Conservation (phyloP, 2,329 filamentous ascomycete genomes). For the Venturia nashicola region DNA sequence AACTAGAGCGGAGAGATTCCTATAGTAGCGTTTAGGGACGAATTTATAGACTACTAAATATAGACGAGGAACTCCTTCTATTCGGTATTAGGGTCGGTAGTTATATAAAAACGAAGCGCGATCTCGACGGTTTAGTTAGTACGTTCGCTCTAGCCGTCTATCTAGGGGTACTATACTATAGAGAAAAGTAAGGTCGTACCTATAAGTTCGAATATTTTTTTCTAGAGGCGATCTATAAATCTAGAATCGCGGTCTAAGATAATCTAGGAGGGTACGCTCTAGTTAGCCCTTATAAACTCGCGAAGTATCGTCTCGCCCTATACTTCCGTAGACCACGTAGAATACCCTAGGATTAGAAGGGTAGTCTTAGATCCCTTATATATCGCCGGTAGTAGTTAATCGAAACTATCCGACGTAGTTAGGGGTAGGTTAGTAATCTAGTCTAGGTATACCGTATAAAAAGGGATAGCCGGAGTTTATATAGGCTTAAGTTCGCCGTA, state of each 20-base stretch:
- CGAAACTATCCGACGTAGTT: not conserved
- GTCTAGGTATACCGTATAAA: not conserved
- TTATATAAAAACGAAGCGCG: not conserved
- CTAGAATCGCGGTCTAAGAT: not conserved
- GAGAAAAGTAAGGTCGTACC: not conserved
- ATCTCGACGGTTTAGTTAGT: not conserved
- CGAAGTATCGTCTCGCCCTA: too few relatives aligned
- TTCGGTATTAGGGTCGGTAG: not conserved
- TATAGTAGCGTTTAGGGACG: too few relatives aligned
- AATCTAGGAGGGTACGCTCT: not conserved
- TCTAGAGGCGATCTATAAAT: not conserved
- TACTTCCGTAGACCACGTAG: too few relatives aligned
- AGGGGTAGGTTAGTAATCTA: not conserved
- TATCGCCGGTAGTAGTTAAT: too few relatives aligned
- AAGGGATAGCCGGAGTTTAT: not conserved
- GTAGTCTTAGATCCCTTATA: too few relatives aligned
- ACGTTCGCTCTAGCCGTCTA: not conserved
- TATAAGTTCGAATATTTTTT: not conserved
- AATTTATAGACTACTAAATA: too few relatives aligned
- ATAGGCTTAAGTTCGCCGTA: not conserved
- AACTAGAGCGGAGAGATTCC: not conserved
- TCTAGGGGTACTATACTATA: not conserved
- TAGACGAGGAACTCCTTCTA: not conserved
- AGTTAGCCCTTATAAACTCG: too few relatives aligned
- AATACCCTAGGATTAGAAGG: too few relatives aligned